Evolutionary conservation across 108 stramenopile genomes (phyloP).

Genomic region (Nitzschia sp.): DNA sequence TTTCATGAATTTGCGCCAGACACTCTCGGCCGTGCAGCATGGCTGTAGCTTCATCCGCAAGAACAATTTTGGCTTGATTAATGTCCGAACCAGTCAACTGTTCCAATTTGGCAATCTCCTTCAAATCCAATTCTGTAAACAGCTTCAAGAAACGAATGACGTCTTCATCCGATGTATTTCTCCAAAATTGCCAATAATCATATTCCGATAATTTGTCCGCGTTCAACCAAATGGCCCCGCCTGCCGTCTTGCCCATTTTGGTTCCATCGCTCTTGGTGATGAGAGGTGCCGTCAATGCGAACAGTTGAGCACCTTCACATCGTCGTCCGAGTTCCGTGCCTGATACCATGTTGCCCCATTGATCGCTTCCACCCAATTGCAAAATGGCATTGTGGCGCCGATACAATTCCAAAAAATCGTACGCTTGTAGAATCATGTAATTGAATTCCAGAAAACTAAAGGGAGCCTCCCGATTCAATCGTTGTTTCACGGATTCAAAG

Average conservation of each 20-base stretch:
- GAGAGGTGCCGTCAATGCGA: slow-evolving; percentile 96
- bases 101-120: slow-evolving; percentile 74
- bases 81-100: slow-evolving; percentile 76
- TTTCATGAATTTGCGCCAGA: slow-evolving; percentile 83
- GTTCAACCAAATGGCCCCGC: slow-evolving; percentile 97
- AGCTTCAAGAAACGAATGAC: slow-evolving; percentile 93
- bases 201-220: slow-evolving; percentile 88
- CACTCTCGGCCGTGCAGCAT: slow-evolving; percentile 92
- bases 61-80: slow-evolving; percentile 92
- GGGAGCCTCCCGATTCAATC: slow-evolving; percentile 89
- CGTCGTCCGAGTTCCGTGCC: slow-evolving; percentile 94
- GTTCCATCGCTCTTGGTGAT: slow-evolving; percentile 97
- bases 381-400: slow-evolving; percentile 75
- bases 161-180: slow-evolving; percentile 94
- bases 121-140: slow-evolving; percentile 91
- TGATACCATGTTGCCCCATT: slow-evolving; percentile 98
- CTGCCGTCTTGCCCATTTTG: slow-evolving; percentile 99
- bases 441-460: slow-evolving; percentile 98
- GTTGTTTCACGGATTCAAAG: slow-evolving; percentile 94
- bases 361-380: slow-evolving; percentile 98
- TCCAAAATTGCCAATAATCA: slow-evolving; percentile 99
- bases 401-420: slow-evolving; percentile 95
- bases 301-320: slow-evolving; percentile 82
- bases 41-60: slow-evolving; percentile 95
- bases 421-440: slow-evolving; percentile 98